phyloP scores from a whole-genome alignment of 768 basidiomycete genomes.

The Russula griseocarnosa region DNA sequence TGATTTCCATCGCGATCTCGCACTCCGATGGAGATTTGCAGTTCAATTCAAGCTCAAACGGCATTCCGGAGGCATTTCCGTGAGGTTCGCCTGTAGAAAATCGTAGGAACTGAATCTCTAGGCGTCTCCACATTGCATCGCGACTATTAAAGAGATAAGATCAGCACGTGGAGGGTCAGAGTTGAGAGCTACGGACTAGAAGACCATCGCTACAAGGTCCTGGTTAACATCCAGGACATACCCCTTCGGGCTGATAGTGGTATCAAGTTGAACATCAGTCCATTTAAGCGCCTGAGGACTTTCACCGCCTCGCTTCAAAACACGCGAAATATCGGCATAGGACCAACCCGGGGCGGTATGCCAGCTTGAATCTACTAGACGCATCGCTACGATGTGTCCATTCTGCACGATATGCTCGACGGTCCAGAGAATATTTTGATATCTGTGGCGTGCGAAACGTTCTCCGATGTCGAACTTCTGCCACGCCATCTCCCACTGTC shows the following conservation, averaged over 20 bases:
- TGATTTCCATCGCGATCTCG: conserved; percentile 20
- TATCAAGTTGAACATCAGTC: conserved; percentile 20
- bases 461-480: conserved; percentile 21
- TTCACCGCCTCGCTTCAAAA: background rate
- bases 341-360: conserved; percentile 23
- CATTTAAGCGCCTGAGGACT: conserved; percentile 1
- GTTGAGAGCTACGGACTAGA: conserved; percentile 8
- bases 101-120: conserved; percentile 10
- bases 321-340: conserved; percentile 18
- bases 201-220: conserved; percentile 18
- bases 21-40: conserved; percentile 18
- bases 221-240: conserved; percentile 23
- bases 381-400: conserved; percentile 22
- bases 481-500: conserved; percentile 22
- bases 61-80: background rate
- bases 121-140: conserved; percentile 12
- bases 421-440: conserved; percentile 23
- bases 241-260: conserved; percentile 17
- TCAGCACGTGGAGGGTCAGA: conserved; percentile 1
- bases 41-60: conserved; percentile 11
- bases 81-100: conserved; percentile 17
- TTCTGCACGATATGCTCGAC: conserved; percentile 22
- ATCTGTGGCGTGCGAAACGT: conserved; percentile 20
- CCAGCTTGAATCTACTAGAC: conserved; percentile 20
- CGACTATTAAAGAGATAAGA: background rate